Percentiles rank a stretch among this genome's conserved stretches.
Conservation (phyloP, 2,329 filamentous ascomycete species). For the Tolypocladium tundrense region DNA sequence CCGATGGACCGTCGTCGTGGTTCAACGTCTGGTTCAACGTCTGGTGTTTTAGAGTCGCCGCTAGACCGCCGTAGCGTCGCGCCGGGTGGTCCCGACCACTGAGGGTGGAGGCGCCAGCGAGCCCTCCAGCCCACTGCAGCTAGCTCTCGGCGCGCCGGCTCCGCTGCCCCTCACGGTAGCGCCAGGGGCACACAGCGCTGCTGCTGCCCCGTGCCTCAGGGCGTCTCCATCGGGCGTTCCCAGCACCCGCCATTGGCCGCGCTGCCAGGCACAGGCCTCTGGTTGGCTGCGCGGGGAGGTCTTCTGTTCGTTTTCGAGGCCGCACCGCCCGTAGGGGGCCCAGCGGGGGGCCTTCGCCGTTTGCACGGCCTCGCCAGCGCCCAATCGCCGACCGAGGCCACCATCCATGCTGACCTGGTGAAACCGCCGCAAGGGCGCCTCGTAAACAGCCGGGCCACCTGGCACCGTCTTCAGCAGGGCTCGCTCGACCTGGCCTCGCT, state of each 20-base stretch:
- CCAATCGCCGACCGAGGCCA: background rate
- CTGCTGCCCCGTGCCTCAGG: background rate
- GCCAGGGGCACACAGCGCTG: background rate
- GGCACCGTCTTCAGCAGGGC: no score
- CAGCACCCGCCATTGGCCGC: conserved; percentile 5
- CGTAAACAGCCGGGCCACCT: no score
- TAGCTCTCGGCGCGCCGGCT: background rate
- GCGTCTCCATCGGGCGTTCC: background rate
- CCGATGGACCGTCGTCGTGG: background rate
- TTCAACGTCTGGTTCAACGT: background rate
- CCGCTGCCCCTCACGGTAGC: background rate
- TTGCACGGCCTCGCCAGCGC: background rate
- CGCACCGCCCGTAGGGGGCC: background rate
- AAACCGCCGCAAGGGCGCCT: background rate
- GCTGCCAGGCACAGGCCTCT: conserved; percentile 7
- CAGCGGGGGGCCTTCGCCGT: background rate
- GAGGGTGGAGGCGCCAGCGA: background rate
- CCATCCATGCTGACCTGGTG: background rate
- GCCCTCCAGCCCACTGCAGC: background rate
- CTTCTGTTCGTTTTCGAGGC: background rate
- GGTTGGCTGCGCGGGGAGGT: conserved; percentile 3
- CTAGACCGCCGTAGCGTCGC: background rate
- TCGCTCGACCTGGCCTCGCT: no score
- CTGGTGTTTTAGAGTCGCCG: background rate
- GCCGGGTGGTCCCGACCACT: background rate